Evolutionary conservation across 257 asterid genomes (phyloP), one percentile per base, ranked within the genome.

Genomic region (Voacanga thouarsii): DNA sequence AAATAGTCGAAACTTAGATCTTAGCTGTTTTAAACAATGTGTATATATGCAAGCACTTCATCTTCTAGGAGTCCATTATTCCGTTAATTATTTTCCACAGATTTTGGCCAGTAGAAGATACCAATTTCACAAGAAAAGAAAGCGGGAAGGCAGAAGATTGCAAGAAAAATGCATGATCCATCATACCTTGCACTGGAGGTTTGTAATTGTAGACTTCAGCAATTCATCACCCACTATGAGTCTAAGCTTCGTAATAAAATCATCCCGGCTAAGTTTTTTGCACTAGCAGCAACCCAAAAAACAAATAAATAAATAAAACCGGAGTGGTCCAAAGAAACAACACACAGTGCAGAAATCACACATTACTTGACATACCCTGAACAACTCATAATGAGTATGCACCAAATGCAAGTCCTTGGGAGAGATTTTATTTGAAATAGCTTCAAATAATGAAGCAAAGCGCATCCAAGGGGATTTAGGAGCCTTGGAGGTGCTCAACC

Each of bases 401-500:
- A 84, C 82, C 72, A 61, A 74, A 51, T 84, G 55, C 88, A 84
- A 72, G 39, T 79, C 83, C 51, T 73, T 19, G 1, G 73, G 39
- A 51, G 84, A 73, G n/a, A 84, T 78, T 59, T 84, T 63, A 69
- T 75, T 78, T 28, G 84, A 79, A 75, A 84, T 82, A 72, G 85
- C 85, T 67, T 72, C 77, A 77, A 84, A 82, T 53, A 84, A 57
- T 81, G 64, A 71, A 79, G 83, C 74, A 78, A 84, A 84, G 74
- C 85, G 83, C 88, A 84, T 82, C 85, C 85, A 84, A 76, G 88
- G 88, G 39, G 83, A 81, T 79, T 79, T 84, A 71, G 88, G 88
- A 49, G 82, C 76, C 81, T 70, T 82, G 43, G 78, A 49, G 61
- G 60, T 49, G 57, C 72, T 55, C 74, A 60, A 24, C 44, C 84